phyloP scores from a whole-genome alignment of 176 grass and related monocot species.

The Bothriochloa decipiens region DNA sequence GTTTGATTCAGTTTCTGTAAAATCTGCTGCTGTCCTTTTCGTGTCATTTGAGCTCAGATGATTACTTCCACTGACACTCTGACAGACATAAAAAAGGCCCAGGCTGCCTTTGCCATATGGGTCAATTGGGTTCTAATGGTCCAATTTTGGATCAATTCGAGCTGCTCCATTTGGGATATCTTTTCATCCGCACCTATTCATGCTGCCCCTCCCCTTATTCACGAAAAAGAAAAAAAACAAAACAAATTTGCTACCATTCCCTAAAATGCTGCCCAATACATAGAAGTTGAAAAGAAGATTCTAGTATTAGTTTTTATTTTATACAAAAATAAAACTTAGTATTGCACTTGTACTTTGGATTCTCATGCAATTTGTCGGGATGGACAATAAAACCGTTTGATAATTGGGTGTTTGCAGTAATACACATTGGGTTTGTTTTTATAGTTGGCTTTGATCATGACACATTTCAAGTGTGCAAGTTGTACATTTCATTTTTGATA shows the following conservation, averaged over 20 bases:
- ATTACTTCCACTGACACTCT: neutral
- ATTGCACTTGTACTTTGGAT: neutral
- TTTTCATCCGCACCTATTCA: neutral
- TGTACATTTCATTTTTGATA: neutral
- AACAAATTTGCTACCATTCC: neutral
- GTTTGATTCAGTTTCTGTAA: neutral
- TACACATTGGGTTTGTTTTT: neutral
- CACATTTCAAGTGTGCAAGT: neutral
- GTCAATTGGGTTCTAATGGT: neutral
- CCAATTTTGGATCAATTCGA: neutral
- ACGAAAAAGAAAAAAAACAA: neutral
- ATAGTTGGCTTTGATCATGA: neutral
- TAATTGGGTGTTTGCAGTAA: neutral
- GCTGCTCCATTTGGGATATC: neutral
- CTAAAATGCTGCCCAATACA: neutral
- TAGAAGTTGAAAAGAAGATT: neutral
- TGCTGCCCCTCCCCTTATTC: neutral
- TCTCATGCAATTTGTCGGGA: neutral
- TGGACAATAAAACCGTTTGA: neutral
- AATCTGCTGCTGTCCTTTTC: neutral
- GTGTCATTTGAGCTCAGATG: constrained; percentile 4
- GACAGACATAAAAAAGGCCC: neutral
- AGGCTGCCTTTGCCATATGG: neutral
- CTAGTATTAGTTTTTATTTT: neutral
- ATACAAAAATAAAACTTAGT: neutral